Evolutionary conservation across 2,329 filamentous ascomycete genomes (phyloP).

Genomic region (Sarocladium brachiariae): DNA sequence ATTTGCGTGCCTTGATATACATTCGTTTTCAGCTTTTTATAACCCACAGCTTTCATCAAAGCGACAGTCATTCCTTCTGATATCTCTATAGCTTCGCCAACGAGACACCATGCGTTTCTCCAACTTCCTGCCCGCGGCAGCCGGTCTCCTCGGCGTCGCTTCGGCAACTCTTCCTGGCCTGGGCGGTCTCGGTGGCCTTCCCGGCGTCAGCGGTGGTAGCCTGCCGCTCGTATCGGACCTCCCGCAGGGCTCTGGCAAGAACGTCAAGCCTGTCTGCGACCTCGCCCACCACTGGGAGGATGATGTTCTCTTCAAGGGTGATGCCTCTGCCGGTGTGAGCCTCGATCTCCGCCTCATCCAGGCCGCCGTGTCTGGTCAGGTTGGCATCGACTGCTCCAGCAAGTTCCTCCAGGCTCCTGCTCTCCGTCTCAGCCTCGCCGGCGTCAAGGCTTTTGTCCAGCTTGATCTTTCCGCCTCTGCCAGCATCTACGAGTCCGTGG

Average conservation of each 20-base stretch:
- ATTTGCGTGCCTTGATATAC: conserved; percentile 1
- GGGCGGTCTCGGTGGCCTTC: background rate
- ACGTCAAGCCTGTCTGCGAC: conserved; percentile 11
- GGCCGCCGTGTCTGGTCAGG: conserved; percentile 40
- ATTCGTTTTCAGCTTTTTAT: background rate
- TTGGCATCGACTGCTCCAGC: conserved; percentile 36
- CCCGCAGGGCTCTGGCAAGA: conserved; percentile 2
- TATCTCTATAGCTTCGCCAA: background rate
- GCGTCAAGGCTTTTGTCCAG: conserved; percentile 45
- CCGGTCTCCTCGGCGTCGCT: conserved; percentile 11
- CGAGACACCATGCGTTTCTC: conserved; percentile 11
- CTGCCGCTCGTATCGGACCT: background rate
- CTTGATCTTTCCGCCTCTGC: conserved; percentile 37
- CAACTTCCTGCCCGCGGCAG: conserved; percentile 10
- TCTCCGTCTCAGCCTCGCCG: conserved; percentile 39
- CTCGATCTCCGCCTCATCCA: conserved; percentile 19
- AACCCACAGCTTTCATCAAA: conserved; percentile 7
- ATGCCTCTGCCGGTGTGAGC: conserved; percentile 14
- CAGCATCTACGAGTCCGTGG: conserved; percentile 42
- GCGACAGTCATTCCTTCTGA: conserved; percentile 12
- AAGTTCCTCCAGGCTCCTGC: conserved; percentile 32
- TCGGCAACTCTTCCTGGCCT: conserved; percentile 9
- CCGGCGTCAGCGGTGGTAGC: background rate
- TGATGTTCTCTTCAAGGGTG: conserved; percentile 13
- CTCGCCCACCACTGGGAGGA: conserved; percentile 11